Base-by-base conservation (phyloP, 305 asterid genomes). In the Coffea humblotiana region DNA sequence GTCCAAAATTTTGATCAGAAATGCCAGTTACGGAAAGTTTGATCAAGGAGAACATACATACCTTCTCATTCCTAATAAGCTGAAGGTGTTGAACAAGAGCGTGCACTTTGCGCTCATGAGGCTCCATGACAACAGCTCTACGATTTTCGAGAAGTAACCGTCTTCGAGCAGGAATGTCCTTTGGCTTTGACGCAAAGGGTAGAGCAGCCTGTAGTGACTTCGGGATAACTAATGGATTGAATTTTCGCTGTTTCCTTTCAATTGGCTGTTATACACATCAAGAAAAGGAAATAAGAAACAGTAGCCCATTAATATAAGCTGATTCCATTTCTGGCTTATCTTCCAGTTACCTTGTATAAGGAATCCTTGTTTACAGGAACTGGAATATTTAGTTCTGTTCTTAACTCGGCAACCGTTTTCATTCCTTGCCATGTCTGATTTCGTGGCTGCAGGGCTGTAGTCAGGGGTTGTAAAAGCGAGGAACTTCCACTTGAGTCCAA, bases 401-500 rank as follows among this genome's bases (percentile, higher is more conserved):
- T 90, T 58, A 96, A 82, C 82, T 96, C 99, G 37, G 95, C 86
- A 81, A 94, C 95, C 12, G 98, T 96, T 87, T 92, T 94, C 99
- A 96, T 92, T 71, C 98, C 99, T 84, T 85, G 87, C 99, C 99
- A 96, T 64, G 90, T 92, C 77, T 82, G 84, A 74, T 87, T 87
- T 58, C 94, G 97, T 58, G 98, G 97, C 92, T 91, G 99, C 86
- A 96, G 85, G 54, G 97, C 97, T 72, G 97, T 96, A 58, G 99
- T 94, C 84, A 96, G 85, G 58, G 98, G 84, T 90, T 96, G 94
- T 71, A 92, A 81, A 92, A 96, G 64, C 72, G n/a, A 79, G 99
- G 99, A 80, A 94, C 94, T 81, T 96, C 99, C 73, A 96, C 98
- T 86, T 90, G 97, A 83, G 94, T 91, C 99, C 98, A 96, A 65